A percentile compares a stretch with the other conserved stretches of the same genome.
Conservation (phyloP, 2,329 filamentous ascomycete species). For the Neoascochyta sp. region DNA sequence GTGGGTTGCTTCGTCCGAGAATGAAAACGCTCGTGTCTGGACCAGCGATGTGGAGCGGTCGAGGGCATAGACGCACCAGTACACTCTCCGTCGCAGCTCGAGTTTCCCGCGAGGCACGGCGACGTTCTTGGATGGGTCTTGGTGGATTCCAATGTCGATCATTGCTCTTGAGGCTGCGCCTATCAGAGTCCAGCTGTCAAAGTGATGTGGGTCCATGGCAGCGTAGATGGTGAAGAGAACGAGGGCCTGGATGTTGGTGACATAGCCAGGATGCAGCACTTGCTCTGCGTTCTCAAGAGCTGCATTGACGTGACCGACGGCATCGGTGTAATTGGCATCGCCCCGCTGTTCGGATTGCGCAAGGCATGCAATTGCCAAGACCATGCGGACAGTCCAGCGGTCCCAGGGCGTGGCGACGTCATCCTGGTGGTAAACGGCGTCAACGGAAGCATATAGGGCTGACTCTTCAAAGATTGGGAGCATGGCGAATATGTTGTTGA, state of each 20-base stretch:
- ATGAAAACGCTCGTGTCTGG: conserved; percentile 83
- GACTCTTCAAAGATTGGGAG: conserved; percentile 82
- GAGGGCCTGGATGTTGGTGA: conserved; percentile 81
- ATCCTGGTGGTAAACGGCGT: conserved; percentile 72
- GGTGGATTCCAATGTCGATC: conserved; percentile 87
- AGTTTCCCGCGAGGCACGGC: conserved; percentile 65
- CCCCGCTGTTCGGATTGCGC: conserved; percentile 65
- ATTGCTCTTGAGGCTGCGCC: conserved; percentile 85
- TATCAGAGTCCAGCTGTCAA: conserved; percentile 90
- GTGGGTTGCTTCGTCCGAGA: conserved; percentile 82
- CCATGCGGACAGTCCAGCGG: conserved; percentile 83
- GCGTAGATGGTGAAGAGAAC: conserved; percentile 84
- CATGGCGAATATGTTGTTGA: conserved; percentile 74
- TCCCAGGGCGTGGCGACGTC: conserved; percentile 64
- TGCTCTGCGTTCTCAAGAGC: conserved; percentile 76
- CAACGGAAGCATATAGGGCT: conserved; percentile 70
- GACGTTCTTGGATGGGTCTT: conserved; percentile 74
- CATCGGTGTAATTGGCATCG: conserved; percentile 60
- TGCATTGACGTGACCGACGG: conserved; percentile 57
- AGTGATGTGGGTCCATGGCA: conserved; percentile 83
- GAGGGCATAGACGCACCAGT: conserved; percentile 85
- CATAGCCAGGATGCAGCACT: conserved; percentile 79
- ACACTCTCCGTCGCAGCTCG: conserved; percentile 76
- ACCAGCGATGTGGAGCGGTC: conserved; percentile 88
- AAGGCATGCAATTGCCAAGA: conserved; percentile 76